A percentile compares a stretch with the other conserved stretches of the same genome.
phyloP scores from a whole-genome alignment of 164 flowering plant genomes.

The Dillenia suffruticosa region DNA sequence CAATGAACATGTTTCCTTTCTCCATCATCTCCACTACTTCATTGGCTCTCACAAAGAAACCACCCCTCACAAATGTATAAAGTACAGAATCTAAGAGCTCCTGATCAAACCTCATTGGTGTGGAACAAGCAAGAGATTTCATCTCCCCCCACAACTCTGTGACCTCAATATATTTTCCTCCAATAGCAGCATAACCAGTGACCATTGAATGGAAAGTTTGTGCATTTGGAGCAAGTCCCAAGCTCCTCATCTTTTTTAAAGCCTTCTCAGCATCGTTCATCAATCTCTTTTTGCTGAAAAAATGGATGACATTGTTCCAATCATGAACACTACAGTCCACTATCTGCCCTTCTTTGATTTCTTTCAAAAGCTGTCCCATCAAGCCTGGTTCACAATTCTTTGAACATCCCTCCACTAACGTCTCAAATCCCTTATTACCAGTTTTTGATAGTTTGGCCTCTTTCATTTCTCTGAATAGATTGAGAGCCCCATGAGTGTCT shows the following conservation, averaged over 20 bases:
- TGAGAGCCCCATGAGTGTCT: conserved; percentile 74
- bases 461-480: conserved; percentile 89
- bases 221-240: conserved; percentile 84
- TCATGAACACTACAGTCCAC: conserved; percentile 81
- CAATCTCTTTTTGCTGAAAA: conserved; percentile 82
- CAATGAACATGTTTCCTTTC: conserved; percentile 71
- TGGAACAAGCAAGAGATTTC: conserved; percentile 61
- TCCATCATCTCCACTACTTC: conserved; percentile 92
- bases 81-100: conserved; percentile 88
- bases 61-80: conserved; percentile 91
- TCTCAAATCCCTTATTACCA: conserved; percentile 52
- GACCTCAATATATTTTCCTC: conserved; percentile 82
- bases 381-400: conserved; percentile 49
- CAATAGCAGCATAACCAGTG: conserved; percentile 88
- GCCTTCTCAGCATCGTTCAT: conserved; percentile 98
- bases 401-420: conserved; percentile 47
- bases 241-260: conserved; percentile 80
- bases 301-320: conserved; percentile 93
- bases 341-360: conserved; percentile 75
- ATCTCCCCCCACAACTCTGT: conserved; percentile 96
- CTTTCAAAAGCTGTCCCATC: conserved; percentile 77
- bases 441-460: conserved; percentile 58
- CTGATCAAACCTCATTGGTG: conserved; percentile 78
- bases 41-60: conserved; percentile 82
- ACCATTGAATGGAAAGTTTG: conserved; percentile 95